Evolutionary conservation across 2,329 filamentous ascomycete genomes (phyloP).

Genomic region (Hymenoscyphus fructigenus): DNA sequence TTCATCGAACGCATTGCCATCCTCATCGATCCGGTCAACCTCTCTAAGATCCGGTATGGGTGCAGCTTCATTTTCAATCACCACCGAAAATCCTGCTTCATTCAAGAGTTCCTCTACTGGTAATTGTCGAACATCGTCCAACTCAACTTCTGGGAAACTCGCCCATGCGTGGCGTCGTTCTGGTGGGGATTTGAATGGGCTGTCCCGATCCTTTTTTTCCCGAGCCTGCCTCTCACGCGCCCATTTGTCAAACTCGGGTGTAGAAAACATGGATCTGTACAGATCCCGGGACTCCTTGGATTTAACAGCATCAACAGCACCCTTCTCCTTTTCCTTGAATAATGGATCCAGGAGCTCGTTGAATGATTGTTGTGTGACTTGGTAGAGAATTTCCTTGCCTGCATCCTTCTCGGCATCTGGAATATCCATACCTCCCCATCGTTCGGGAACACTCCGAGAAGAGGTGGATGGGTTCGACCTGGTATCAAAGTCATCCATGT

Average conservation of each 20-base stretch:
- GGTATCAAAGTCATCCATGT: slow-evolving; percentile 66
- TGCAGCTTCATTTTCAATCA: neutral
- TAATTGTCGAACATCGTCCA: slow-evolving; percentile 32
- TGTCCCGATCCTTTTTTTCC: slow-evolving; percentile 9
- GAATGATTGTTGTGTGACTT: slow-evolving; percentile 87
- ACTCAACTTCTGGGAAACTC: slow-evolving; percentile 27
- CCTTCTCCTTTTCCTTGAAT: slow-evolving; percentile 78
- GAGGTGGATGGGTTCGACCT: slow-evolving; percentile 72
- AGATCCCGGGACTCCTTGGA: slow-evolving; percentile 62
- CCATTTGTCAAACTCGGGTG: slow-evolving; percentile 41
- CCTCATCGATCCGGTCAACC: neutral
- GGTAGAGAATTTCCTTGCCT: slow-evolving; percentile 74
- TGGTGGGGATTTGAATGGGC: neutral
- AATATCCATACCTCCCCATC: slow-evolving; percentile 76
- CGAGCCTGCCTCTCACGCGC: slow-evolving; percentile 25
- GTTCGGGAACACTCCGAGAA: slow-evolving; percentile 68
- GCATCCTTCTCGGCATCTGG: slow-evolving; percentile 79
- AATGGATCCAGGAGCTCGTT: slow-evolving; percentile 88
- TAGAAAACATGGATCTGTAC: slow-evolving; percentile 50
- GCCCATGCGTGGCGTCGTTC: slow-evolving; percentile 20
- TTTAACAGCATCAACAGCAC: slow-evolving; percentile 65
- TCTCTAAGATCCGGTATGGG: neutral
- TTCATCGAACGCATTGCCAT: neutral
- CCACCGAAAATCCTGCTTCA: slow-evolving; percentile 29
- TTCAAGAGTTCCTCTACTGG: slow-evolving; percentile 32